Evolutionary conservation across 2,329 filamentous ascomycete genomes (phyloP).

Genomic region (Huntiella abstrusa): DNA sequence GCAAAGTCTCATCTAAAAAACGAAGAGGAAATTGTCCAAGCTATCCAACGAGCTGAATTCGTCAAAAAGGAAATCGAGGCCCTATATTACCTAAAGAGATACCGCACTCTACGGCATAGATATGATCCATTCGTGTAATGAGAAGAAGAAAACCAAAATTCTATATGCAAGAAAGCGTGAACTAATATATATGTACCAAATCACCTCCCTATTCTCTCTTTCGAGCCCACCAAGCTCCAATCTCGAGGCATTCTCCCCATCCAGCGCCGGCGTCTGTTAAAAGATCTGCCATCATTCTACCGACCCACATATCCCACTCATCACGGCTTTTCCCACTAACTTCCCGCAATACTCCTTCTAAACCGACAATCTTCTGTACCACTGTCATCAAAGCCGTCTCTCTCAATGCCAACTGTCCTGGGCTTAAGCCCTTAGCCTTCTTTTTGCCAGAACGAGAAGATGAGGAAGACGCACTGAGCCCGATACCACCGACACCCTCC

Average conservation of each 20-base stretch:
- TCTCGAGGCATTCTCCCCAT: conserved; percentile 70
- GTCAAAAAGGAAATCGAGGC: conserved; percentile 93
- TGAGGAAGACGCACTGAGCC: conserved; percentile 23
- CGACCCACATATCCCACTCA: conserved; percentile 83
- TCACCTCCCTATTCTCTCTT: conserved; percentile 28
- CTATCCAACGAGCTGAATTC: conserved; percentile 62
- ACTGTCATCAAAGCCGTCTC: conserved; percentile 66
- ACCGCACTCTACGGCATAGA: conserved; percentile 65
- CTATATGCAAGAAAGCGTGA: conserved; percentile 3
- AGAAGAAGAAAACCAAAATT: conserved; percentile 2
- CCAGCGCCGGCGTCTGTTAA: conserved; percentile 60
- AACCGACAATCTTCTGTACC: conserved; percentile 64
- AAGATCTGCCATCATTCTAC: conserved; percentile 70
- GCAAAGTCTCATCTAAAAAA: conserved; percentile 51
- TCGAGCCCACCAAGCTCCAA: conserved; percentile 76
- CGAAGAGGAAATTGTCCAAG: conserved; percentile 55
- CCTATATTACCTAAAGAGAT: conserved; percentile 85
- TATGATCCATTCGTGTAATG: conserved; percentile 33
- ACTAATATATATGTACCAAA: not conserved
- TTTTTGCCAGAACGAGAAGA: conserved; percentile 27
- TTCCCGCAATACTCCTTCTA: conserved; percentile 69
- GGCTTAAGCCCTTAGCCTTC: conserved; percentile 28
- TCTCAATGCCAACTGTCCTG: conserved; percentile 54
- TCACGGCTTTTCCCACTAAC: conserved; percentile 72
- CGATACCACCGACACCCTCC: conserved; percentile 45